A percentile compares a stretch with the other conserved stretches of the same genome.
Conservation (phyloP, 2,329 filamentous ascomycete species). For the Cladosporium sp. region DNA sequence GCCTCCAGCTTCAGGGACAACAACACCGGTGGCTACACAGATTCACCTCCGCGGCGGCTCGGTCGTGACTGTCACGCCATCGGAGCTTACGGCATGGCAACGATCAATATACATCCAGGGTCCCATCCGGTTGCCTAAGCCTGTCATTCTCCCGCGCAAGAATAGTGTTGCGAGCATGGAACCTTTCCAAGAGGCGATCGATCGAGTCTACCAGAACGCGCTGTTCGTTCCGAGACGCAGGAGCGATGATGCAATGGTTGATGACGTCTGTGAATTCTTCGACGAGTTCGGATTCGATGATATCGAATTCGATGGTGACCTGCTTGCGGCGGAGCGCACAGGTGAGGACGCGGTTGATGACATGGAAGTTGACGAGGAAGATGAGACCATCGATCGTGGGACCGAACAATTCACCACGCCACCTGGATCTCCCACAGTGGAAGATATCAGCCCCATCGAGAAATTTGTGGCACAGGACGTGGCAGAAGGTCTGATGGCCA, state of each 20-base stretch:
- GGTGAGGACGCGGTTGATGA: constrained; percentile 9
- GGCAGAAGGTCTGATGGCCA: constrained; percentile 11
- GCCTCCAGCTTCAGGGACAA: constrained; percentile 18
- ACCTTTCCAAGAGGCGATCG: constrained; percentile 34
- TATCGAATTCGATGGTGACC: constrained; percentile 23
- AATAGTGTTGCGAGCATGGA: constrained; percentile 39
- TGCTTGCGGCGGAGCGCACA: constrained; percentile 10
- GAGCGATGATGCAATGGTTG: constrained; percentile 33
- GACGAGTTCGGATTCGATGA: constrained; percentile 35
- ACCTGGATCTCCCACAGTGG: constrained; percentile 16
- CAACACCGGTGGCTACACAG: constrained; percentile 23
- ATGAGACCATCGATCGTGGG: constrained; percentile 9
- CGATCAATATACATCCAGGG: constrained; percentile 38
- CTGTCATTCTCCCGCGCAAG: constrained; percentile 32
- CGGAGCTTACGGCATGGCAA: constrained; percentile 32
- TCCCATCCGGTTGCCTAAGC: constrained; percentile 37
- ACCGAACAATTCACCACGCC: constrained; percentile 24
- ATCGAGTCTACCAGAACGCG: constrained; percentile 27
- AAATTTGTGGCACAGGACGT: constrained; percentile 24
- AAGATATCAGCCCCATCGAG: constrained; percentile 20
- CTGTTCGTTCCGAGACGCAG: constrained; percentile 25
- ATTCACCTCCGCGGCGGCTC: constrained; percentile 33
- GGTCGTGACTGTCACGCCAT: constrained; percentile 31
- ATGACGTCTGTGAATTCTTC: constrained; percentile 41
- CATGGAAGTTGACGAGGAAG: constrained; percentile 17